These are phyloP conservation scores for Closterium sp. DNA, from an alignment of 139 green algal genomes.

Conservation along the genomic window DNA sequence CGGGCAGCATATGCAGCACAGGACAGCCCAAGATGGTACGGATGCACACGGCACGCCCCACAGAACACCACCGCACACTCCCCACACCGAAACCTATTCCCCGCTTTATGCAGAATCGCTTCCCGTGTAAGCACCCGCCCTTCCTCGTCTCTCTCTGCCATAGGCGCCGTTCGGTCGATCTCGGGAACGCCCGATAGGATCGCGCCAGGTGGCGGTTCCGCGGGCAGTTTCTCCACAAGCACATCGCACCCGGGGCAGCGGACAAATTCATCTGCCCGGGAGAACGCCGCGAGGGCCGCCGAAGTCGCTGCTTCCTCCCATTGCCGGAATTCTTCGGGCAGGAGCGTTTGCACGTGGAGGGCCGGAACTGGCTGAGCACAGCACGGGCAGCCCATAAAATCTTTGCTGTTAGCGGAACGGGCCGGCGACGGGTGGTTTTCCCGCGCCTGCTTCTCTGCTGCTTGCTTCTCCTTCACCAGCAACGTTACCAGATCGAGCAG, in stretches of 20 bases:
- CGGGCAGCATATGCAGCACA: neutral
- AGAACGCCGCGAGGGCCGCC: neutral
- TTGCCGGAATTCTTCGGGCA: conserved; percentile 1
- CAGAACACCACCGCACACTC: conserved; percentile 32
- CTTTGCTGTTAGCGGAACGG: neutral
- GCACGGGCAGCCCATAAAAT: neutral
- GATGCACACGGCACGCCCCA: neutral
- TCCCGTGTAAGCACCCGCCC: conserved; percentile 2
- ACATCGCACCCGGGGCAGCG: conserved; percentile 5
- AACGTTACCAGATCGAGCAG: neutral
- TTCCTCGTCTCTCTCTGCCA: conserved; percentile 1
- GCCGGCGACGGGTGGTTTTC: neutral
- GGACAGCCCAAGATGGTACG: conserved; percentile 27
- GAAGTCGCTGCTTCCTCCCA: neutral
- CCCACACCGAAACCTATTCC: conserved; percentile 10
- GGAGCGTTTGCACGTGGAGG: neutral
- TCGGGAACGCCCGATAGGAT: conserved; percentile 21
- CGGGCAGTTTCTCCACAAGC: conserved; percentile 10
- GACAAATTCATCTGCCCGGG: neutral
- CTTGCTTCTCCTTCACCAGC: neutral
- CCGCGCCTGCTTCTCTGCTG: neutral
- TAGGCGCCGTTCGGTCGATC: conserved; percentile 33
- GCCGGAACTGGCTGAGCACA: neutral
- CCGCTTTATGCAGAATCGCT: conserved; percentile 5
- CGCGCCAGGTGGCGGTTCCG: neutral